phyloP scores from a whole-genome alignment of 2,329 filamentous ascomycete genomes.

The Sphaerulina vaccinii region DNA sequence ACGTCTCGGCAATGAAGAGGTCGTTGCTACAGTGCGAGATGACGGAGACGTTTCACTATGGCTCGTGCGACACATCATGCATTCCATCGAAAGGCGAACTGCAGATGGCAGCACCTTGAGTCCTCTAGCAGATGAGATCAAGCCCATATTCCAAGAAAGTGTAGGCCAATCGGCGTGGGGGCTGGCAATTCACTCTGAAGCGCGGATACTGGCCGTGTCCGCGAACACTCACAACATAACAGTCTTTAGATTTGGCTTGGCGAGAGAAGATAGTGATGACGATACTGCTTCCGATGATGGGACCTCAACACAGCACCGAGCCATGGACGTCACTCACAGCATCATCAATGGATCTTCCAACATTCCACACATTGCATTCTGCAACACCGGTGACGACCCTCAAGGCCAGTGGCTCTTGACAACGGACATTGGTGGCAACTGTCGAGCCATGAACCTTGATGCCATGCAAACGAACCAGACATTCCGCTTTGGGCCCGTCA shows the following conservation, averaged over 20 bases:
- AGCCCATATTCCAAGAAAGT: slow-evolving; percentile 69
- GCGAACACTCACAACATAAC: slow-evolving; percentile 66
- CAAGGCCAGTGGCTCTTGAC: slow-evolving; percentile 58
- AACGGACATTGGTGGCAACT: slow-evolving; percentile 50
- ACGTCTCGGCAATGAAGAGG: slow-evolving; percentile 47
- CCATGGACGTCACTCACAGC: slow-evolving; percentile 31
- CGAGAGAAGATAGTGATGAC: slow-evolving; percentile 32
- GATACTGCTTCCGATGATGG: slow-evolving; percentile 26
- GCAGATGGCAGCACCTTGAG: slow-evolving; percentile 28
- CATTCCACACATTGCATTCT: slow-evolving; percentile 59
- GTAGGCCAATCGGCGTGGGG: slow-evolving; percentile 85
- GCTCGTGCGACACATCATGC: slow-evolving; percentile 36
- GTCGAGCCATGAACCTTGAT: slow-evolving; percentile 34
- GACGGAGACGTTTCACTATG: slow-evolving; percentile 55
- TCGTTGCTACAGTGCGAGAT: slow-evolving; percentile 55
- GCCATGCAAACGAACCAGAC: slow-evolving; percentile 24
- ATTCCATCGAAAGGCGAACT: slow-evolving; percentile 38
- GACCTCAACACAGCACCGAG: slow-evolving; percentile 11
- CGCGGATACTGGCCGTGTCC: slow-evolving; percentile 82
- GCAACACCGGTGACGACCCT: slow-evolving; percentile 57
- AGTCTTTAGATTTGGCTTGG: slow-evolving; percentile 60
- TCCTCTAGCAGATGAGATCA: slow-evolving; percentile 45
- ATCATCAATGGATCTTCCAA: slow-evolving; percentile 44
- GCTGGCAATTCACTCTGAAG: slow-evolving; percentile 73
- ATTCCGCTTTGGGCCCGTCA: slow-evolving; percentile 27